phyloP scores from a whole-genome alignment of 345 rosid species.

The Nasturtium officinale region DNA sequence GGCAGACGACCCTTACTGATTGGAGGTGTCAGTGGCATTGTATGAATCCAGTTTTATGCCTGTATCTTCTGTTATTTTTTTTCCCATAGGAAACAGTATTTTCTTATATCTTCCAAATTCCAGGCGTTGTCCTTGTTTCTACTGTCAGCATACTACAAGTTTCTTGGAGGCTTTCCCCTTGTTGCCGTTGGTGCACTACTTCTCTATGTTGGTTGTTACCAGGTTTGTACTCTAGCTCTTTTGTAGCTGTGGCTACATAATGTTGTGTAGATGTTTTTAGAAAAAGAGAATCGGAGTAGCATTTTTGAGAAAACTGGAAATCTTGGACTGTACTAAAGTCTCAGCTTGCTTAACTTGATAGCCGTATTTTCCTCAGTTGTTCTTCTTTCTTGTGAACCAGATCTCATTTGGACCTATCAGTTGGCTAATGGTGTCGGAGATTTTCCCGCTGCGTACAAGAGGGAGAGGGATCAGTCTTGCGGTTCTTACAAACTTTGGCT shows the following conservation, averaged over 20 bases:
- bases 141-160: slow-evolving; percentile 80
- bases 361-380: background rate
- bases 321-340: background rate
- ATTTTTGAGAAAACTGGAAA: slow-evolving; percentile 13
- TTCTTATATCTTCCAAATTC: slow-evolving; percentile 35
- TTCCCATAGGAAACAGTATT: background rate
- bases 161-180: slow-evolving; percentile 66
- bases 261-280: background rate
- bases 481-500: slow-evolving; percentile 90
- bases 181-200: slow-evolving; percentile 86
- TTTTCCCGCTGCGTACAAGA: slow-evolving; percentile 84
- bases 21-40: slow-evolving; percentile 92
- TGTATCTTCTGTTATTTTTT: background rate
- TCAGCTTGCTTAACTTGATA: background rate
- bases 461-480: slow-evolving; percentile 94
- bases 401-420: slow-evolving; percentile 98
- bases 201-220: slow-evolving; percentile 93
- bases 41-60: slow-evolving; percentile 33
- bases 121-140: slow-evolving; percentile 82
- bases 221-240: slow-evolving; percentile 51
- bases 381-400: slow-evolving; percentile 42
- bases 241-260: slow-evolving; percentile 1
- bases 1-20: slow-evolving; percentile 93
- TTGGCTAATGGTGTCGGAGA: slow-evolving; percentile 98
- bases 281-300: background rate